These are phyloP conservation scores for Dionaea muscipula DNA, from an alignment of 179 eudicot genomes.

Conservation along the genomic window DNA sequence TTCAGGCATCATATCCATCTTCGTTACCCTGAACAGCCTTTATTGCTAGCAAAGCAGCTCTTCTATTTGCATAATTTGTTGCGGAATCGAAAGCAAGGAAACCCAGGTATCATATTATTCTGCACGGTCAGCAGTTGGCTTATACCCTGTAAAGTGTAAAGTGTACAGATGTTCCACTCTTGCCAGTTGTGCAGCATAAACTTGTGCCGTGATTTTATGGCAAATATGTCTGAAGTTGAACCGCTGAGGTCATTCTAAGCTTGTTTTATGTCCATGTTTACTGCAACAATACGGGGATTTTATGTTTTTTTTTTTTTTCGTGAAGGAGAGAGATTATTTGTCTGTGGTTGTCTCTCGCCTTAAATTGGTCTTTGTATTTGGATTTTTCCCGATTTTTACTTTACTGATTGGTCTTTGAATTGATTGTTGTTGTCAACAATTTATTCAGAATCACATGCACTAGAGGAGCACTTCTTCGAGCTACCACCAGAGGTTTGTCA, in stretches of 20 bases:
- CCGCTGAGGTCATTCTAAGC: too few relatives aligned
- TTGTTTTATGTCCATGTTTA: too few relatives aligned
- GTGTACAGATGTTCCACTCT: background rate
- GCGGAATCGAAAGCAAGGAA: constrained; percentile 36
- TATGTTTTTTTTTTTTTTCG: too few relatives aligned
- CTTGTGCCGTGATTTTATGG: too few relatives aligned
- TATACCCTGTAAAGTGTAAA: too few relatives aligned
- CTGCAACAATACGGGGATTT: too few relatives aligned
- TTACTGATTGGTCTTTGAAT: background rate
- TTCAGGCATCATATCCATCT: constrained; percentile 48
- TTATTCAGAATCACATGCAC: constrained; percentile 50
- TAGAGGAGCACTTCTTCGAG: constrained; percentile 84
- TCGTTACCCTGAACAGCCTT: constrained; percentile 63
- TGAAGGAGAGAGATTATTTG: too few relatives aligned
- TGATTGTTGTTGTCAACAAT: constrained; percentile 5
- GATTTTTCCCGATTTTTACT: background rate
- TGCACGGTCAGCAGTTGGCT: background rate
- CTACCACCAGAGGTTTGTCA: constrained; percentile 89
- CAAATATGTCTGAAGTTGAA: too few relatives aligned
- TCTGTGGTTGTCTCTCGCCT: too few relatives aligned
- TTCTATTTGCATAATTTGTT: constrained; percentile 66
- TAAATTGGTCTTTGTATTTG: background rate
- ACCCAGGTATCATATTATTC: constrained; percentile 33
- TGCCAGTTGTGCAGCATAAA: background rate
- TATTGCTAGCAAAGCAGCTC: constrained; percentile 76